These are phyloP conservation scores for Cercophora samala DNA, from an alignment of 495 filamentous ascomycete species.

Conservation along the genomic window DNA sequence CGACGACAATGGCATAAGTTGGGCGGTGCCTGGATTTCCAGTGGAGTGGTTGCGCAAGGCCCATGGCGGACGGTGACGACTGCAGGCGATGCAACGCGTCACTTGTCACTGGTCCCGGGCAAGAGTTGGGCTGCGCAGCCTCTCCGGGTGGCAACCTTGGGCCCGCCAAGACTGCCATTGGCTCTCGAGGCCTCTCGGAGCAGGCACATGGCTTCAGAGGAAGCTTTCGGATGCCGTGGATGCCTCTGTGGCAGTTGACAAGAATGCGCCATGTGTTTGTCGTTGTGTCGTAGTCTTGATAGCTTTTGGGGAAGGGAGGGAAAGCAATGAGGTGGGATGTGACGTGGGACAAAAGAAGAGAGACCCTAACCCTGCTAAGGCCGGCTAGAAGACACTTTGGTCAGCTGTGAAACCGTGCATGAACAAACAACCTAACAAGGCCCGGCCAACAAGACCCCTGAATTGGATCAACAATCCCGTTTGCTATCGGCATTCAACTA, in stretches of 20 bases:
- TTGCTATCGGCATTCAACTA: background rate
- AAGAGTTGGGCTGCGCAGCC: background rate
- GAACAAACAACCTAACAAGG: background rate
- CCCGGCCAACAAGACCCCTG: background rate
- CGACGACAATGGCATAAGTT: background rate
- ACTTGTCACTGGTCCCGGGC: conserved; percentile 5
- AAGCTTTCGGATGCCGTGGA: background rate
- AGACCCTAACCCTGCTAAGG: background rate
- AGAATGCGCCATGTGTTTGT: background rate
- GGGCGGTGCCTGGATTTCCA: background rate
- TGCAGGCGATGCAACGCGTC: conserved; percentile 4
- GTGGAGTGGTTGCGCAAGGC: background rate
- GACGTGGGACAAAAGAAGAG: background rate
- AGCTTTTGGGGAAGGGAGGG: background rate
- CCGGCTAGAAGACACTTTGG: too few relatives aligned
- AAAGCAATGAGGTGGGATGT: background rate
- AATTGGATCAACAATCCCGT: background rate
- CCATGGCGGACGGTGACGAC: background rate
- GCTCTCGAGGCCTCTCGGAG: background rate
- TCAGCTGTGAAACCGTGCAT: background rate
- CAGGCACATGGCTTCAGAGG: background rate
- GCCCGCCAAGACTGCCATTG: background rate
- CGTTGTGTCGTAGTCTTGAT: background rate
- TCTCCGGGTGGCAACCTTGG: background rate
- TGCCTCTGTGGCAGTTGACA: background rate